Base-by-base conservation (phyloP, 805 yeast species). In the Yamadazyma olivae region DNA sequence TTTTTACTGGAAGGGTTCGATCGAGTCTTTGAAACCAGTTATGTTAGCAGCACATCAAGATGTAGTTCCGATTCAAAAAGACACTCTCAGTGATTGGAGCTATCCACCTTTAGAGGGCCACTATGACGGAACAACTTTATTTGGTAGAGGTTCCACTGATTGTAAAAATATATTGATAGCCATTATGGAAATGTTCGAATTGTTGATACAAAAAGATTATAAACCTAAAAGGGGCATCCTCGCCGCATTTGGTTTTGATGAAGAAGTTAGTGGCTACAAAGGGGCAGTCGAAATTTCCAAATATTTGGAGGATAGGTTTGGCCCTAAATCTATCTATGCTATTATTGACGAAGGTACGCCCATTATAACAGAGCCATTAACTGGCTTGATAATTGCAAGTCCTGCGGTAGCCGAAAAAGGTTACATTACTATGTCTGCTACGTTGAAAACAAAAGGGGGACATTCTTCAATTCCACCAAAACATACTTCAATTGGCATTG, bases 401-500 rank as follows among this genome's bases (percentile, higher is more conserved):
- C 69, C 50, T 61, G 79, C 56, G 6, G 55, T 63, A 2, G 60
- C 74, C 14, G 84, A 74, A 25, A 61, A 70, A 31, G 70, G 70
- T 22, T 64, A 77, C 40, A 75, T 81, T 3, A 59, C 71, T 45
- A 48, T 72, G 3, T 43, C 50, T 18, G 63, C 82, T 28, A 65
- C 67, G 3, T 58, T 83, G 27, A 59, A 61, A 17, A 79, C 84
- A 16, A 76, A 78, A 10, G 95, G 95, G 26, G 95, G 95, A 6
- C 95, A 84, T 53, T 78, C 91, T 1, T 81, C 90, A 6, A 56
- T 72, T n/a, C 93, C 95, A 6, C 91, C 90, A 2, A 81, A 77
- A 31, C 93, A 86, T 51, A 84, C 95, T 5, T 72, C 83, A 2
- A 83, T 87, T 58, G 95, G 93, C 9, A 71, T 86, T 23, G 64